Evolutionary conservation across 1,139 yeast species (phyloP), one percentile per base, ranked within the genome.

Genomic region (Yamadazyma diospyri): DNA sequence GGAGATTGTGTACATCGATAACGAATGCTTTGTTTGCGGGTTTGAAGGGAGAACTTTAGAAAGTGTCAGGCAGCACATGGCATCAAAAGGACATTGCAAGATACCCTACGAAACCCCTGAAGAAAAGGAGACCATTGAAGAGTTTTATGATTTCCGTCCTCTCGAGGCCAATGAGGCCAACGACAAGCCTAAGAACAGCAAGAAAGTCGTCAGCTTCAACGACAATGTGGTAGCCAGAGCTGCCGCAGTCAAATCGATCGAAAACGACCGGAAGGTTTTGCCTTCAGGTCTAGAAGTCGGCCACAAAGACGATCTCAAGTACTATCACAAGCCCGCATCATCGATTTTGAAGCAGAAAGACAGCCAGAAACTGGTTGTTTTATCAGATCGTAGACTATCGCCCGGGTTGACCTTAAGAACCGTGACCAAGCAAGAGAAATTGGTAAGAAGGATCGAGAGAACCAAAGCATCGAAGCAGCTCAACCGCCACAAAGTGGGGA

Each of bases 11-110:
- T 53, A 69, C 4, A 41, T 67, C 3, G 76, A 73, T 35, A 55
- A 64, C 37, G 74, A 67, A 38, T 76, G 81, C 47, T 49, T 74
- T 16, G 71, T 63, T 11, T 76, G 81, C 54, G 78, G 77, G 2
- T 76, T 71, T 42, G 54, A 57, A 25, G 79, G 80, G 2, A 70
- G 56, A 37, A 69, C 59, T 38, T 48, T 74, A 35, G 63, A 64
- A 35, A 66, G 80, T 46, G 60, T 75, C 1, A 59, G 81, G 41
- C 81, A 73, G 41, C 81, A 76, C 47, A 55, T 72, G 41, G 30
- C 41, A 5, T 58, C 72, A 6, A 76, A 75, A 48, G 79, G 80
- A 0, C 81, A 76, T 45, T 72, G 79, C 41, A 61, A 59, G 27
- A 50, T 76, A 15, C 81, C 81, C 0, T 76, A 69, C 46, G 81